A percentile compares a stretch with the other conserved stretches of the same genome.
phyloP scores from a whole-genome alignment of 352 stramenopile genomes.

The Phytopythium vexans region DNA sequence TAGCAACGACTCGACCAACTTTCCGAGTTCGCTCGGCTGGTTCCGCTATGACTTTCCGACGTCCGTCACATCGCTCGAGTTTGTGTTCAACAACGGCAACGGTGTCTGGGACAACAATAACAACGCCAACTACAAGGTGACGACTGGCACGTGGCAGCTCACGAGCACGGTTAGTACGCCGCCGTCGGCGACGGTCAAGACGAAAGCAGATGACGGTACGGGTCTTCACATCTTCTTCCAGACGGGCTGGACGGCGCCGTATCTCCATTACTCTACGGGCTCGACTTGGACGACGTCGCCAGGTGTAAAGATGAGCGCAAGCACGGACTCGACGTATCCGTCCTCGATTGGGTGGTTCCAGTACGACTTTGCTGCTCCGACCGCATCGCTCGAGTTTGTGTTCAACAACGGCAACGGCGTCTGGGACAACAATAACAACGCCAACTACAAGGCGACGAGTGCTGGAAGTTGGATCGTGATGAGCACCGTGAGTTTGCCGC shows the following conservation, averaged over 20 bases:
- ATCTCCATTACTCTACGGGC: conserved; percentile 30
- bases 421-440: conserved; percentile 44
- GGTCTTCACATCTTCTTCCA: conserved; percentile 36
- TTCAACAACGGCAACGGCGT: conserved; percentile 39
- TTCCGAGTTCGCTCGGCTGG: conserved; percentile 18
- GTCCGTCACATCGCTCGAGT: conserved; percentile 14
- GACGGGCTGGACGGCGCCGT: conserved; percentile 23
- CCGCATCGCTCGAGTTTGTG: conserved; percentile 30
- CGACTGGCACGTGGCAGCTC: conserved; percentile 19
- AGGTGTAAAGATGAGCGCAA: conserved; percentile 23
- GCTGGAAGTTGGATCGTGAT: conserved; percentile 33
- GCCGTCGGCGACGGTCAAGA: conserved; percentile 14
- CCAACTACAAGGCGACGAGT: conserved; percentile 36
- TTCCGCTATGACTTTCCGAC: conserved; percentile 20
- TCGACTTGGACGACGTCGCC: conserved; percentile 30
- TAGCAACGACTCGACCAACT: conserved; percentile 18
- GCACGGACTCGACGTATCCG: conserved; percentile 13
- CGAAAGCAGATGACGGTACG: conserved; percentile 24
- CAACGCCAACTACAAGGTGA: conserved; percentile 25
- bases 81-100: conserved; percentile 23
- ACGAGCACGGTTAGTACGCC: conserved; percentile 16
- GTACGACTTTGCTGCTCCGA: conserved; percentile 17
- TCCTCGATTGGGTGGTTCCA: conserved; percentile 32
- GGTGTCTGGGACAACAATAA: conserved; percentile 23
- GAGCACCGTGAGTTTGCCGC: conserved; percentile 24